Conservation (phyloP, 352 stramenopile species). For the Phytopythium vexans region DNA sequence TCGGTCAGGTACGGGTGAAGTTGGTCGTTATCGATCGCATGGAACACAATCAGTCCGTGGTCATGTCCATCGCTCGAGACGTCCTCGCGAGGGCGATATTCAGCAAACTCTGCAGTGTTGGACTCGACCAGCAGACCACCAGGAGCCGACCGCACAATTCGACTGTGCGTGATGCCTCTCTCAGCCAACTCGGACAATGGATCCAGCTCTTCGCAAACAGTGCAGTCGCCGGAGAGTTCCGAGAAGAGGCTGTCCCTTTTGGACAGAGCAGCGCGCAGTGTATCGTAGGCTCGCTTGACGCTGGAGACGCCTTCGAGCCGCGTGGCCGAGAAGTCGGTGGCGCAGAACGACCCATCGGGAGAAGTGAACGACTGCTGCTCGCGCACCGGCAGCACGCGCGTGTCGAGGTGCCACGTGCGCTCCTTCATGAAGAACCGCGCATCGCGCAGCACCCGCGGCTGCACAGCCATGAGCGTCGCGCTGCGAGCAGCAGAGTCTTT, state of each 20-base stretch:
- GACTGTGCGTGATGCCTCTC: constrained; percentile 17
- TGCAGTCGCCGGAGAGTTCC: constrained; percentile 4
- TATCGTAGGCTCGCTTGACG: constrained; percentile 3
- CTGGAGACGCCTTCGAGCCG: neutral
- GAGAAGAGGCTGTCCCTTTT: constrained; percentile 4
- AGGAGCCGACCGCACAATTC: constrained; percentile 21
- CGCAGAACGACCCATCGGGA: neutral
- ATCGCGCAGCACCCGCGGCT: constrained; percentile 16
- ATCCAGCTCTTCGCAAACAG: constrained; percentile 20
- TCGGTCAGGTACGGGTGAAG: constrained; percentile 22
- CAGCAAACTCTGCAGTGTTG: constrained; percentile 20
- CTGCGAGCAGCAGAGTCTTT: constrained; percentile 10
- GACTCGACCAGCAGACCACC: constrained; percentile 25
- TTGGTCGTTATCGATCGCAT: constrained; percentile 33
- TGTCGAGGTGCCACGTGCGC: constrained; percentile 16
- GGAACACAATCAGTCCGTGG: constrained; percentile 21
- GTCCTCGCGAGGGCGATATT: constrained; percentile 23
- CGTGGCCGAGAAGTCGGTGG: neutral
- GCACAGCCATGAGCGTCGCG: constrained; percentile 9
- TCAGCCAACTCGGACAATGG: constrained; percentile 1
- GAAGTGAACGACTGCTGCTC: neutral
- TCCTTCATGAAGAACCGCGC: constrained; percentile 24
- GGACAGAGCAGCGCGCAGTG: neutral
- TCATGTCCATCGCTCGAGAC: constrained; percentile 16
- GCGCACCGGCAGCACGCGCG: constrained; percentile 4